Conservation (phyloP, 495 filamentous ascomycete genomes). For the Chaetomium fimeti region DNA sequence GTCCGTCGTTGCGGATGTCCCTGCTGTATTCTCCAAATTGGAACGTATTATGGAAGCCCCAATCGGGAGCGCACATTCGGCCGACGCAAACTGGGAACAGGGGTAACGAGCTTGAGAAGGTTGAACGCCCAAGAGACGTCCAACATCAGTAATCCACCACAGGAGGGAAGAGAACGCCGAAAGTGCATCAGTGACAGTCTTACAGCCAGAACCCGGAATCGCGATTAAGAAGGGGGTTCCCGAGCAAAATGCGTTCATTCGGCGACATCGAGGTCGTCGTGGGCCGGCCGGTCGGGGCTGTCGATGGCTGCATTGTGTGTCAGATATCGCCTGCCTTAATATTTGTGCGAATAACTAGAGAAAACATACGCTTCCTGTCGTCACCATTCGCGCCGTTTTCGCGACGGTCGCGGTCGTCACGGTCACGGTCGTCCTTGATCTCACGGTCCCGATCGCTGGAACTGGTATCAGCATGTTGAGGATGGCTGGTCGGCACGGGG, state of each 20-base stretch:
- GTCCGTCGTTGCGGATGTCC: background rate
- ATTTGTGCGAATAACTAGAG: constrained; percentile 14
- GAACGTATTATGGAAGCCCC: background rate
- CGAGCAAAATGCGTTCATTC: constrained; percentile 55
- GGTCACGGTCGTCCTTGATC: constrained; percentile 53
- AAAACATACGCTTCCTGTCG: constrained; percentile 78
- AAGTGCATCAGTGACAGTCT: constrained; percentile 28
- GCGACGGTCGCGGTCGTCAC: constrained; percentile 59
- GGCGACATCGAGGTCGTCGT: constrained; percentile 96
- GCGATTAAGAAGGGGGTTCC: background rate
- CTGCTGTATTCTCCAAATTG: background rate
- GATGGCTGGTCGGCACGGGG: constrained; percentile 42
- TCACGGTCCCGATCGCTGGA: constrained; percentile 55
- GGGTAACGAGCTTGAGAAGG: constrained; percentile 14
- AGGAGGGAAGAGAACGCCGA: constrained; percentile 14
- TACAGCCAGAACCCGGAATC: constrained; percentile 27
- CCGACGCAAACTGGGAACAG: constrained; percentile 39
- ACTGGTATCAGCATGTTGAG: constrained; percentile 2
- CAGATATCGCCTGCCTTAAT: constrained; percentile 19
- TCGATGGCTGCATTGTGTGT: constrained; percentile 54
- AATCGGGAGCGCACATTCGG: constrained; percentile 7
- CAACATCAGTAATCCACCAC: constrained; percentile 37
- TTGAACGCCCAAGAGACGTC: constrained; percentile 14
- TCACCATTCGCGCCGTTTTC: constrained; percentile 73
- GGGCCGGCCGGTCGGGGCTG: constrained; percentile 70